phyloP scores from a whole-genome alignment of 2,329 filamentous ascomycete genomes.

The Verticillium nubilum region DNA sequence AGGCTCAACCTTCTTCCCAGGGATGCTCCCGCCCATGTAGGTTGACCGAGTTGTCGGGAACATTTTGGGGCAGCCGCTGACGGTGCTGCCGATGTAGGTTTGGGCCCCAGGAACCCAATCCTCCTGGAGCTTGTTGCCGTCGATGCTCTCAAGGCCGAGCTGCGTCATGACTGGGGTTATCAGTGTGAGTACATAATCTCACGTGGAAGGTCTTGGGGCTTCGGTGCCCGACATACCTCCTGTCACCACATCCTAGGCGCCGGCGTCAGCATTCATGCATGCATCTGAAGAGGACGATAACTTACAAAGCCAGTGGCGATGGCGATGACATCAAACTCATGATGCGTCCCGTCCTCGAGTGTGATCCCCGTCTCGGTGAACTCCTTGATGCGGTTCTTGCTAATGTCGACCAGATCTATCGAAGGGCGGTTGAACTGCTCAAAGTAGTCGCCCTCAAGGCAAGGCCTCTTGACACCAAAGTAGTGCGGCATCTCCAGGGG shows the following conservation, averaged over 20 bases:
- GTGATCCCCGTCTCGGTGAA: slow-evolving; percentile 35
- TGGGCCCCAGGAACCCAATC: slow-evolving; percentile 34
- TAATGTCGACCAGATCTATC: slow-evolving; percentile 37
- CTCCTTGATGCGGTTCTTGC: slow-evolving; percentile 30
- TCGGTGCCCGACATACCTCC: slow-evolving; percentile 20
- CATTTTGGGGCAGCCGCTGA: slow-evolving; percentile 43
- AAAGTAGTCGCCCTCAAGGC: slow-evolving; percentile 37
- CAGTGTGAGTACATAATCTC: not conserved
- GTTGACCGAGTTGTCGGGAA: slow-evolving; percentile 45
- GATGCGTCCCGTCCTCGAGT: slow-evolving; percentile 31
- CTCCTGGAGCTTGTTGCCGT: slow-evolving; percentile 29
- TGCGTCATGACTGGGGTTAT: slow-evolving; percentile 31
- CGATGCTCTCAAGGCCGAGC: slow-evolving; percentile 35
- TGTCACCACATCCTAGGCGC: slow-evolving; percentile 23
- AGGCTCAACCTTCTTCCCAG: slow-evolving; percentile 44
- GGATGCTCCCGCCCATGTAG: slow-evolving; percentile 52
- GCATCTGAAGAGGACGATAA: not conserved
- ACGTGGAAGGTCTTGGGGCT: not conserved
- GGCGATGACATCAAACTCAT: slow-evolving; percentile 38
- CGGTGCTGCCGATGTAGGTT: slow-evolving; percentile 38
- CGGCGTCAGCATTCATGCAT: slow-evolving; percentile 1
- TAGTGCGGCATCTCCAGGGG: slow-evolving; percentile 45
- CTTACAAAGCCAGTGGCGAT: slow-evolving; percentile 37
- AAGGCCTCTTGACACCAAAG: slow-evolving; percentile 48
- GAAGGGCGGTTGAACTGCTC: slow-evolving; percentile 39